Evolutionary conservation across 2,329 filamentous ascomycete species (phyloP).

Genomic region (Gnomoniopsis sp.): DNA sequence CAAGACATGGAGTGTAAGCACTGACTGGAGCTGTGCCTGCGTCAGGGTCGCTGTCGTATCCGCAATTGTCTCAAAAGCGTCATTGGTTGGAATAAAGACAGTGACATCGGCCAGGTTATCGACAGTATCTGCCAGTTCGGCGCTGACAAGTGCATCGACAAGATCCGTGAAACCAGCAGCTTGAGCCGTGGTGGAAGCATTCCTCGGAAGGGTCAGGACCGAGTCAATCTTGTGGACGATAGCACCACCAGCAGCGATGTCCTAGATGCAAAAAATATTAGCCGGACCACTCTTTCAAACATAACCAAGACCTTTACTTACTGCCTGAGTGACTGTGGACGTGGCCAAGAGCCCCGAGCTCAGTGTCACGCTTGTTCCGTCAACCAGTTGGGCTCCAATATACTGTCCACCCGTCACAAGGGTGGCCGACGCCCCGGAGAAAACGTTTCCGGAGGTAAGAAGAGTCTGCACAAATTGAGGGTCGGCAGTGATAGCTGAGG

Average conservation of each 20-base stretch:
- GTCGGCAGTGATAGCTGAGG: not conserved
- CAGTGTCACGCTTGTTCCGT: not conserved
- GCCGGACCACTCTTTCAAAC: not conserved
- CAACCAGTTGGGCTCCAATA: not conserved
- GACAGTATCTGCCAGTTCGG: not conserved
- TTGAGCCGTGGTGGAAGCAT: constrained; percentile 1
- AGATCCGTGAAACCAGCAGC: not conserved
- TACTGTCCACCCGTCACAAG: not conserved
- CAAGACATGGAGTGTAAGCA: not conserved
- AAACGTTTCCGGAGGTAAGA: constrained; percentile 2
- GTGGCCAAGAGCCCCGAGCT: not conserved
- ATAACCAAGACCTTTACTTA: not conserved
- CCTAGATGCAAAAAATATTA: not conserved
- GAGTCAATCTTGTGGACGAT: constrained; percentile 6
- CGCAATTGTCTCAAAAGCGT: not conserved
- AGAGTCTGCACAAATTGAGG: constrained; percentile 4
- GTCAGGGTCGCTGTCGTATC: not conserved
- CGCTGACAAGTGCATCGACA: not conserved
- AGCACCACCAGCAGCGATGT: not conserved
- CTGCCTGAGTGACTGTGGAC: constrained; percentile 1
- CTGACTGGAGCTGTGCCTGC: constrained; percentile 1
- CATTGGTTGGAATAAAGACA: constrained; percentile 3
- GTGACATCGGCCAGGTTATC: not conserved
- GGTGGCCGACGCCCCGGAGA: not conserved
- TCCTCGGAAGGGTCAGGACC: constrained; percentile 1